These are phyloP conservation scores for sweet orange (Citrus sinensis) DNA, from an alignment of 345 rosid genomes.

Conservation along the genomic window DVS_A1.0 CM039167.1:6863501-6864000, in stretches of 20 bases:
- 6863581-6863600: background rate
- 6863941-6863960: slow-evolving; percentile 91
- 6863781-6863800: slow-evolving; percentile 82
- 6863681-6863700: too few species aligned
- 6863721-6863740: background rate
- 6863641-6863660: background rate
- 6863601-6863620: background rate
- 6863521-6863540: background rate
- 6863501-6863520: background rate
- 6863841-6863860: slow-evolving; percentile 93
- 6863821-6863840: slow-evolving; percentile 94
- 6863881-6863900: slow-evolving; percentile 68
- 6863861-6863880: slow-evolving; percentile 63
- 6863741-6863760: background rate
- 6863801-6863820: slow-evolving; percentile 82
- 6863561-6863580: background rate
- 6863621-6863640: background rate
- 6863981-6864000: background rate
- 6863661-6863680: background rate
- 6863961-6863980: slow-evolving; percentile 76
- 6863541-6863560: background rate
- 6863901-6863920: slow-evolving; percentile 80
- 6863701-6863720: background rate
- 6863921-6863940: slow-evolving; percentile 80
- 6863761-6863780: slow-evolving; percentile 74